Conservation (phyloP, 2,329 filamentous ascomycete genomes). For the Nemania serpens region DNA sequence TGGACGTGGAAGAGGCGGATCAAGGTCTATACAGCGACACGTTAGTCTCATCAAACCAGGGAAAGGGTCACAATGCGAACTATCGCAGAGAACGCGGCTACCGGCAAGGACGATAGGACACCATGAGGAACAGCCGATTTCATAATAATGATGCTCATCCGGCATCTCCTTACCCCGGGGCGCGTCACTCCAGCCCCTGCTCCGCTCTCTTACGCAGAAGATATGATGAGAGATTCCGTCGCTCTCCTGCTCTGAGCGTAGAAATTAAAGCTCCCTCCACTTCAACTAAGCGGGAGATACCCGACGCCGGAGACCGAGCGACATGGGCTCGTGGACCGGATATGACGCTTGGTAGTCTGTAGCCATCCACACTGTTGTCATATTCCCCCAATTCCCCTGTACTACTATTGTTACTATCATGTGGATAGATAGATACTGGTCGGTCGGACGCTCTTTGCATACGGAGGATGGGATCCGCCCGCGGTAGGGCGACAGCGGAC, state of each 20-base stretch:
- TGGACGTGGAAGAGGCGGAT: constrained; percentile 46
- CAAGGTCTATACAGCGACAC: constrained; percentile 59
- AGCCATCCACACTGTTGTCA: background rate
- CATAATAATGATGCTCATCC: background rate
- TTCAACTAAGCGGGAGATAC: no score
- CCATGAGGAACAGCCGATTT: background rate
- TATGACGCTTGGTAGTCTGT: background rate
- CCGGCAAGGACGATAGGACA: constrained; percentile 33
- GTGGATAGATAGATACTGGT: background rate
- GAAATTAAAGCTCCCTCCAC: background rate
- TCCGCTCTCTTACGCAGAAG: no score
- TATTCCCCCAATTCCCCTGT: constrained; percentile 7
- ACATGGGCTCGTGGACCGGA: background rate
- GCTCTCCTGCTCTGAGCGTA: background rate
- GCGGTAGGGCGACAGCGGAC: no score
- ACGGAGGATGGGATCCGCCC: background rate
- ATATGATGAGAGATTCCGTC: no score
- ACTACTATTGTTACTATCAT: constrained; percentile 2
- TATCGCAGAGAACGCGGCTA: constrained; percentile 35
- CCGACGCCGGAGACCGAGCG: background rate
- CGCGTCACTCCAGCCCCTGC: no score
- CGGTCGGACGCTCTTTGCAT: background rate
- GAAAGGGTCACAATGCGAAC: constrained; percentile 23
- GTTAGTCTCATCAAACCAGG: constrained; percentile 39
- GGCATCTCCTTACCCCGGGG: no score